Evolutionary conservation across 106 monocot species (phyloP), one percentile per base, ranked within the genome.

Genomic region (Allium fistulosum): DNA sequence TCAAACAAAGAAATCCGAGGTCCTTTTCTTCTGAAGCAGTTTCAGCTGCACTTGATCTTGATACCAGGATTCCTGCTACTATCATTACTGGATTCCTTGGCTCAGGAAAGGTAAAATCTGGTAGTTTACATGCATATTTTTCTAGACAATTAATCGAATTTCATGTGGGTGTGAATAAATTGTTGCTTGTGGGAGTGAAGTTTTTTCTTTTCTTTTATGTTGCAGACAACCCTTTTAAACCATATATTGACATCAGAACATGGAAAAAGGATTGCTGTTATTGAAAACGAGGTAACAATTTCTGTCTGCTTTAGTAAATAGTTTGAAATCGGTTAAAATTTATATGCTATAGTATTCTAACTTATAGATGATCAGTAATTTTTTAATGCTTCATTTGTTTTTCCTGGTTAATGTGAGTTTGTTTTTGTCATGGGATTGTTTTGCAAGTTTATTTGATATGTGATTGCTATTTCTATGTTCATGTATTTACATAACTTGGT

Each of bases 31-130:
- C 75, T 13, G 86, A 86, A 8, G 70, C 81, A 11, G 60, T 59
- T 49, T 60, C 74, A 48, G 72, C 79, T 27, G 55, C 68, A 16
- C 75, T 88, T 48, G 73, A 66, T 68, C 22, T 77, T 11, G 90
- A 94, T 37, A 69, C 65, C 53, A 80, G 94, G 53, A 88, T 94
- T n/a, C 87, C 94, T 6, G 87, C 91, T 68, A 94, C 94, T 48
- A 85, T 94, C 10, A 87, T 94, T 72, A 94, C 94, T 26, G 93
- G 93, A 3, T 93, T 93, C 74, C 86, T 93, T 11, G 93, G 93
- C 51, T 86, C 93, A 8, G 94, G 91, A 72, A 94, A 94, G 90
- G 94, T 94, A 12, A 27, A 4, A 55, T 37, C 37, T 37, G 5
- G 37, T 37, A 2, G 37, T 37, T 5, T 4, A 5, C 37, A 2